Evolutionary conservation across 2,329 filamentous ascomycete genomes (phyloP).

Genomic region (Pleurostoma richardsiae): DNA sequence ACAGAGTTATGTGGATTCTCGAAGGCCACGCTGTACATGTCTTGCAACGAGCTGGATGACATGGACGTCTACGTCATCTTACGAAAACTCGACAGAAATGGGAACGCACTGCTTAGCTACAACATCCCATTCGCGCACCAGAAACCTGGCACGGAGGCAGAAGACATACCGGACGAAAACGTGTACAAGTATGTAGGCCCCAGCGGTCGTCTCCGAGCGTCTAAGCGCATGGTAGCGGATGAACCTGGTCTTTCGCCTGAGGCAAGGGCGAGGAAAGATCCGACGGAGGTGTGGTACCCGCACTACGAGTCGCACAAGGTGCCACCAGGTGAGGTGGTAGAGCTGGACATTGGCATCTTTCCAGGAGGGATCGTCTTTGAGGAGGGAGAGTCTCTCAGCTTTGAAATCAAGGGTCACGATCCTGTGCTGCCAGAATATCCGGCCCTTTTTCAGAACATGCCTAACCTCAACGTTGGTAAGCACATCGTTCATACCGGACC

Average conservation of each 20-base stretch:
- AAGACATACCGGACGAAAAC: not conserved
- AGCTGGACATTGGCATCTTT: not conserved
- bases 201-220: not conserved
- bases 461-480: no score
- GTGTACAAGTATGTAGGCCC: not conserved
- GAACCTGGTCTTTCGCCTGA: not conserved
- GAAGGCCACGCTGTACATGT: constrained; percentile 34
- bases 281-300: not conserved
- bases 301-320: not conserved
- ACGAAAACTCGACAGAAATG: constrained; percentile 13
- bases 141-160: not conserved
- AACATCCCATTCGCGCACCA: not conserved
- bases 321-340: not conserved
- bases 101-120: not conserved
- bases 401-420: not conserved
- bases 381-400: not conserved
- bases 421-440: not conserved
- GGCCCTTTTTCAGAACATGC: no score
- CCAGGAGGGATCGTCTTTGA: not conserved
- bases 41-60: constrained; percentile 30
- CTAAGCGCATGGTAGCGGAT: not conserved
- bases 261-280: not conserved
- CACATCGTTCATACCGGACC: no score
- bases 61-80: constrained; percentile 32
- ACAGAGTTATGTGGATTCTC: constrained; percentile 29